These are phyloP conservation scores for Saccharomyces cerevisiae DNA, from an alignment of 805 yeast genomes.

Conservation along the genomic window DNA sequence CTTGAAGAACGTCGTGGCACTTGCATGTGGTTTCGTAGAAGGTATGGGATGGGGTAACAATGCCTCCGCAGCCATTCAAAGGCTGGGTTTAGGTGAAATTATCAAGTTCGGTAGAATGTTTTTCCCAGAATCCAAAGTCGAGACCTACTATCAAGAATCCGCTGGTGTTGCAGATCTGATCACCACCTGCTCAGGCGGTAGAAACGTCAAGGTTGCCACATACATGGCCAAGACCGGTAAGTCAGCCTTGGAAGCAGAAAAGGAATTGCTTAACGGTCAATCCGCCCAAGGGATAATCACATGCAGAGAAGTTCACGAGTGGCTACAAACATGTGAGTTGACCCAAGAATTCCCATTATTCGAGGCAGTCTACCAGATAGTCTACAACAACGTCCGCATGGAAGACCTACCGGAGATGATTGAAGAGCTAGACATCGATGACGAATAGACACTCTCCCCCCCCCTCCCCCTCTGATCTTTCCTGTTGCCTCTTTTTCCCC, in stretches of 20 bases:
- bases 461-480: background rate
- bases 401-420: constrained; percentile 64
- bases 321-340: constrained; percentile 42
- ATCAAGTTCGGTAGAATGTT: constrained; percentile 74
- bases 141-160: constrained; percentile 84
- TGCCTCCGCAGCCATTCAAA: constrained; percentile 94
- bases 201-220: constrained; percentile 85
- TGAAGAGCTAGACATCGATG: constrained; percentile 35
- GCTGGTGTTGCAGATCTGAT: constrained; percentile 98
- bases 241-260: constrained; percentile 73
- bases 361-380: constrained; percentile 65
- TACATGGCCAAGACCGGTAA: constrained; percentile 75
- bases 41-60: constrained; percentile 99
- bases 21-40: constrained; percentile 94
- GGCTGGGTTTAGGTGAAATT: constrained; percentile 86
- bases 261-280: constrained; percentile 82
- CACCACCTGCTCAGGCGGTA: constrained; percentile 94
- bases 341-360: constrained; percentile 62
- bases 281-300: constrained; percentile 93
- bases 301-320: constrained; percentile 80
- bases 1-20: constrained; percentile 86
- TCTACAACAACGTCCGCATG: constrained; percentile 64
- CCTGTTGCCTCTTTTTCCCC: background rate
- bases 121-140: constrained; percentile 62
- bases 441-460: background rate